A percentile compares a stretch with the other conserved stretches of the same genome.
Conservation (phyloP, 352 stramenopile genomes). For the Phytophthora hybrid region DNA sequence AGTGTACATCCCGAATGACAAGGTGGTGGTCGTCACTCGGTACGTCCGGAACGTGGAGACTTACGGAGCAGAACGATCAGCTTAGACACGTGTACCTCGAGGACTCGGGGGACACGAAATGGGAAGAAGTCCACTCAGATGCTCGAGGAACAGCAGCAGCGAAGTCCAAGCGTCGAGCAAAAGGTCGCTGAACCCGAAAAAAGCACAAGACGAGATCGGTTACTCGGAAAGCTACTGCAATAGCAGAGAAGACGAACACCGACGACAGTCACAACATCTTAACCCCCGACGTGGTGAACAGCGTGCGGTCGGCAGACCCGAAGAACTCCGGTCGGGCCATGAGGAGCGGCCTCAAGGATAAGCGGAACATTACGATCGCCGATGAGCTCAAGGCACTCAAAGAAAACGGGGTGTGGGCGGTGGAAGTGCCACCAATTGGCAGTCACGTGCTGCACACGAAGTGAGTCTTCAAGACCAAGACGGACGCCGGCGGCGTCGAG, state of each 20-base stretch:
- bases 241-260: no score
- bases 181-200: constrained; percentile 19
- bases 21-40: constrained; percentile 8
- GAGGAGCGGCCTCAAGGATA: constrained; percentile 4
- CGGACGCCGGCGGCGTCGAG: no score
- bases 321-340: constrained; percentile 30
- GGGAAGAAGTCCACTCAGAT: constrained; percentile 1
- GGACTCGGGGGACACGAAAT: constrained; percentile 14
- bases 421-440: no score
- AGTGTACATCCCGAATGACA: constrained; percentile 21
- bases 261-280: no score
- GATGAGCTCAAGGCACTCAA: no score
- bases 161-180: constrained; percentile 1
- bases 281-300: constrained; percentile 3
- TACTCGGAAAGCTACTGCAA: constrained; percentile 25
- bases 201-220: constrained; percentile 38
- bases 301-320: constrained; percentile 6
- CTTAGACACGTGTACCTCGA: neutral
- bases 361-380: neutral
- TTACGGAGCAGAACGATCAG: constrained; percentile 6
- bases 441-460: no score
- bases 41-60: constrained; percentile 14
- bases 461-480: no score
- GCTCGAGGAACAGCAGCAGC: neutral
- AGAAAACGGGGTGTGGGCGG: no score